A percentile compares a stretch with the other conserved stretches of the same genome.
phyloP scores from a whole-genome alignment of 306 rosid genomes.

The Canavalia ensiformis region DNA sequence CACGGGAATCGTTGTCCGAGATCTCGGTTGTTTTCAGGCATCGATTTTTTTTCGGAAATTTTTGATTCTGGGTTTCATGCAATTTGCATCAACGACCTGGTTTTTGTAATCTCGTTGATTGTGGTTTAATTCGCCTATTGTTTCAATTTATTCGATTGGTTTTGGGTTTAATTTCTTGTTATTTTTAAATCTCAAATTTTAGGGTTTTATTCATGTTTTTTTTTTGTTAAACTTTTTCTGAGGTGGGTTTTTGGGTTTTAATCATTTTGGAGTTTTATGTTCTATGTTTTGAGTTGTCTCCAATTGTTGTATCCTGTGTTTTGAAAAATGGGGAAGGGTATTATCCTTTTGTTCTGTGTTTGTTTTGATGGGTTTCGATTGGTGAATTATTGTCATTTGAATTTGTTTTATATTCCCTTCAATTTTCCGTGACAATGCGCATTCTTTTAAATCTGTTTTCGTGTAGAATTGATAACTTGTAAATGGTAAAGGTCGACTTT shows the following conservation, averaged over 20 bases:
- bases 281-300: not conserved
- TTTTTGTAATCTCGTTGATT: conserved; percentile 47
- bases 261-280: not conserved
- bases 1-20: conserved; percentile 52
- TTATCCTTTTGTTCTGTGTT: not conserved
- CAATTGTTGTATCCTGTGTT: not conserved
- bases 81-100: conserved; percentile 46
- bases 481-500: not conserved
- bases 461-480: not conserved
- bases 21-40: conserved; percentile 52
- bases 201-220: conserved; percentile 63
- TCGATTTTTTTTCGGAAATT: conserved; percentile 27
- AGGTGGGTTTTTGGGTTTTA: conserved; percentile 58
- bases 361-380: conserved; percentile 18
- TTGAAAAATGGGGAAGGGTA: conserved; percentile 9
- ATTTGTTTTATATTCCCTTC: conserved; percentile 7
- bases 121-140: conserved; percentile 5
- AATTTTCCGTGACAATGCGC: conserved; percentile 26
- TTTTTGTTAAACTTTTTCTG: not conserved
- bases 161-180: conserved; percentile 42
- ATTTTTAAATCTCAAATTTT: conserved; percentile 33
- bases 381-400: conserved; percentile 25
- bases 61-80: conserved; percentile 43
- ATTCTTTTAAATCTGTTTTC: conserved; percentile 3
- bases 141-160: conserved; percentile 45